Base-by-base conservation (phyloP, 345 rosid genomes). In the Cardamine chenopodiifolia region DNA sequence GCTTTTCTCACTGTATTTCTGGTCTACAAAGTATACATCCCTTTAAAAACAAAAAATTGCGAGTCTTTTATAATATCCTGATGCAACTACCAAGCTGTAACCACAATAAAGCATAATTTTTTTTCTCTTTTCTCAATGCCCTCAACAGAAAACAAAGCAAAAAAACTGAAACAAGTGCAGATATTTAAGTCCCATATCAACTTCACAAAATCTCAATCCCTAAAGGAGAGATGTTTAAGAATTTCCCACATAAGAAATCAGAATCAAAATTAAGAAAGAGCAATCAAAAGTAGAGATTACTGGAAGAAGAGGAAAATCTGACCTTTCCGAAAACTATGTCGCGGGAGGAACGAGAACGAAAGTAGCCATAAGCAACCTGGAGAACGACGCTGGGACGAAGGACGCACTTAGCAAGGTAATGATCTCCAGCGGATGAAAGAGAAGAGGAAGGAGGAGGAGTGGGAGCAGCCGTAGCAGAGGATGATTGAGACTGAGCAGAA, bases 241-340 rank as follows among this genome's bases (percentile, higher is more conserved):
- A 18, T 0, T 8, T 6, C 14, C n/a, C 62, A 59, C 44, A 32
- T 28, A 44, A 40, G 0, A 52, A 55, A 56, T 50, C 63, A 60
- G 50, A 66, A 23, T 31, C 73, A 50, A 66, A 52, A 49, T 5
- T 20, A 49, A 19, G 14, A 49, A 12, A 45, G 50, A n/a, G 20
- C 13, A 49, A 19, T 10, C 3, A 37, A 37, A 61, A 56, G 37
- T 23, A n/a, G 7, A 57, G 68, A 26, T 7, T 2, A 50, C 6
- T 22, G 25, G 55, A 37, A 17, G 19, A 68, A 59, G 62, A 66
- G 31, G 5, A 67, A 68, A 14, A 8, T 18, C 40, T 1, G n/a
- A 92, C 99, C 93, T 90, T 95, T 76, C 92, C 98, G 50, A 92
- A 90, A 75, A 95, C 96, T 77, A 95, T 65, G 86, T 95, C 99